These are phyloP conservation scores for Effrenium voratum DNA, from an alignment of 73 alveolate genomes.

Conservation along the genomic window DNA sequence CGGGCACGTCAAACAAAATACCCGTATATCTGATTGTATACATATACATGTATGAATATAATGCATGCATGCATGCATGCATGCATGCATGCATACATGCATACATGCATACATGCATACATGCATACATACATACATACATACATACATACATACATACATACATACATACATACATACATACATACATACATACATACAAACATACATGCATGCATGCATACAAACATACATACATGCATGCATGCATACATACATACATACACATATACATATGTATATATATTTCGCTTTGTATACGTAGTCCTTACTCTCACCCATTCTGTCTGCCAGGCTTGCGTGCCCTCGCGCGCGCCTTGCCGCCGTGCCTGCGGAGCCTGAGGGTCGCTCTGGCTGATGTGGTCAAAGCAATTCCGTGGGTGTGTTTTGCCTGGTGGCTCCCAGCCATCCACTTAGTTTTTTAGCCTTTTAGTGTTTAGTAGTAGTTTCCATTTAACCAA, in stretches of 20 bases:
- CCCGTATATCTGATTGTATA: neutral
- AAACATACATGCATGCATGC: neutral
- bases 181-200: neutral
- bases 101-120: neutral
- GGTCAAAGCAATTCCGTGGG: neutral
- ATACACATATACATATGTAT: neutral
- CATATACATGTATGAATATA: neutral
- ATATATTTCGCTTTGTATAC: too few species aligned
- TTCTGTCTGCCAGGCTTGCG: neutral
- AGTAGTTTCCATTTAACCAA: neutral
- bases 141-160: neutral
- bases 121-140: neutral
- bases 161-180: neutral
- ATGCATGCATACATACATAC: neutral
- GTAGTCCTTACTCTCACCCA: neutral
- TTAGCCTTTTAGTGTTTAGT: neutral
- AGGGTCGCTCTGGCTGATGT: neutral
- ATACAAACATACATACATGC: neutral
- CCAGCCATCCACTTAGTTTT: neutral
- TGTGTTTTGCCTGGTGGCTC: neutral
- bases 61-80: neutral
- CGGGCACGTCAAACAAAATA: too few species aligned
- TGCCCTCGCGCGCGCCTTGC: conserved; percentile 5
- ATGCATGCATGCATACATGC: neutral
- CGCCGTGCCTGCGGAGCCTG: neutral